Percentiles rank a stretch among this genome's conserved stretches.
Evolutionary conservation across 345 rosid genomes (phyloP).

Genomic region (Populus nigra): DNA sequence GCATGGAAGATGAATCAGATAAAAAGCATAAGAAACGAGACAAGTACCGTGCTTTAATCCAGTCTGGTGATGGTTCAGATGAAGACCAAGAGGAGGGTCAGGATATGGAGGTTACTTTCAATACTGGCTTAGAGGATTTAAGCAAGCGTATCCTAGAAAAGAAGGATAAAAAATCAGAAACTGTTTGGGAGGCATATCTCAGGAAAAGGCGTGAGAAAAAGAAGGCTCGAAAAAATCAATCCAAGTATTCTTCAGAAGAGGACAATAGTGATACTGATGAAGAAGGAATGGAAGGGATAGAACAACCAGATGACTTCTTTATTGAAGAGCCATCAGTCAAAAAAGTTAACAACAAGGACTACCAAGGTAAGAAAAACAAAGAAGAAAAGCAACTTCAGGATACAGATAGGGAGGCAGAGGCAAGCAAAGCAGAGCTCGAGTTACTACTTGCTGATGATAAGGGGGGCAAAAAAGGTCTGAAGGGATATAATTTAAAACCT

Average conservation of each 20-base stretch:
- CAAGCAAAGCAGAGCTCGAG: conserved; percentile 81
- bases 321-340: conserved; percentile 52
- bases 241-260: conserved; percentile 50
- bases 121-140: conserved; percentile 85
- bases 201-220: conserved; percentile 68
- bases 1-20: conserved; percentile 32
- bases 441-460: conserved; percentile 74
- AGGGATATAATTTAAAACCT: conserved; percentile 77
- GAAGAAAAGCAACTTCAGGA: conserved; percentile 31
- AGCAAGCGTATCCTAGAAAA: conserved; percentile 72
- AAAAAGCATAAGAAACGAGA: conserved; percentile 48
- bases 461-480: conserved; percentile 49
- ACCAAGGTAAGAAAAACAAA: conserved; percentile 22
- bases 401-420: conserved; percentile 43
- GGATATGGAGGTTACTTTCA: conserved; percentile 93
- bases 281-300: conserved; percentile 13
- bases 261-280: conserved; percentile 17
- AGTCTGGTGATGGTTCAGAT: conserved; percentile 61
- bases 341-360: conserved; percentile 39
- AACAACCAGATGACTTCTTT: conserved; percentile 69
- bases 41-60: conserved; percentile 63
- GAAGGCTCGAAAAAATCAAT: conserved; percentile 55
- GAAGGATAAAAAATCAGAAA: conserved; percentile 67
- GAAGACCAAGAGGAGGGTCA: conserved; percentile 57
- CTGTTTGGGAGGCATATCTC: conserved; percentile 68